A percentile compares a stretch with the other conserved stretches of the same genome.
Conservation (phyloP, 495 filamentous ascomycete genomes). For the Neurospora discreta region DNA sequence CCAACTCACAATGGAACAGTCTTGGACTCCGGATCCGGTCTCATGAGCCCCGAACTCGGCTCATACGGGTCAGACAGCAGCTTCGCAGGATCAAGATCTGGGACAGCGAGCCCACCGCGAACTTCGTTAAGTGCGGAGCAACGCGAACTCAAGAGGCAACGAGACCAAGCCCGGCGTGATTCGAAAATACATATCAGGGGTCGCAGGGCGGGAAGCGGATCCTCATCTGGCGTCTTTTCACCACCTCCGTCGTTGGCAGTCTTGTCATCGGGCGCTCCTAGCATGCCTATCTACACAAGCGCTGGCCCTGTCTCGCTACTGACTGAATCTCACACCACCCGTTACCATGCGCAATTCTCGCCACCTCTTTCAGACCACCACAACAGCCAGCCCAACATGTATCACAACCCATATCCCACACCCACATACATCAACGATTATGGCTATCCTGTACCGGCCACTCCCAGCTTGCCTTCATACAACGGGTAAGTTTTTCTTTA, state of each 20-base stretch:
- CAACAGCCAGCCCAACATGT: conserved; percentile 28
- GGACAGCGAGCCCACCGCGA: conserved; percentile 36
- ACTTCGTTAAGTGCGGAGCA: conserved; percentile 35
- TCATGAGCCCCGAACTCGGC: conserved; percentile 29
- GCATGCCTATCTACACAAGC: conserved; percentile 35
- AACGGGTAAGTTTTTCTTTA: conserved; percentile 26
- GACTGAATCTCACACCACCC: conserved; percentile 29
- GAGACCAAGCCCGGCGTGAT: conserved; percentile 33
- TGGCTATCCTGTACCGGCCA: conserved; percentile 26
- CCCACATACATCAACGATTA: conserved; percentile 26
- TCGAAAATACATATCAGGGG: conserved; percentile 29
- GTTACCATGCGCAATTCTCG: conserved; percentile 34
- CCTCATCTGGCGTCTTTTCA: conserved; percentile 28
- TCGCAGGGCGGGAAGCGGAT: conserved; percentile 29
- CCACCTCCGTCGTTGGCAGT: conserved; percentile 31
- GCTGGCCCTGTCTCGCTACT: conserved; percentile 35
- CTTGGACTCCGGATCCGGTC: conserved; percentile 25
- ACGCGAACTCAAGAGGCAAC: conserved; percentile 37
- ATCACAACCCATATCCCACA: conserved; percentile 16
- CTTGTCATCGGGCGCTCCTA: conserved; percentile 23
- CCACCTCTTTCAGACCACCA: conserved; percentile 27
- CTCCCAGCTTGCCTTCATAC: conserved; percentile 31
- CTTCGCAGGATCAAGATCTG: conserved; percentile 31
- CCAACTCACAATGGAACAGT: conserved; percentile 13
- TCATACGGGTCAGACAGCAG: conserved; percentile 32